phyloP scores from a whole-genome alignment of 331 rosid genomes.

The Acacia pycnantha region DNA sequence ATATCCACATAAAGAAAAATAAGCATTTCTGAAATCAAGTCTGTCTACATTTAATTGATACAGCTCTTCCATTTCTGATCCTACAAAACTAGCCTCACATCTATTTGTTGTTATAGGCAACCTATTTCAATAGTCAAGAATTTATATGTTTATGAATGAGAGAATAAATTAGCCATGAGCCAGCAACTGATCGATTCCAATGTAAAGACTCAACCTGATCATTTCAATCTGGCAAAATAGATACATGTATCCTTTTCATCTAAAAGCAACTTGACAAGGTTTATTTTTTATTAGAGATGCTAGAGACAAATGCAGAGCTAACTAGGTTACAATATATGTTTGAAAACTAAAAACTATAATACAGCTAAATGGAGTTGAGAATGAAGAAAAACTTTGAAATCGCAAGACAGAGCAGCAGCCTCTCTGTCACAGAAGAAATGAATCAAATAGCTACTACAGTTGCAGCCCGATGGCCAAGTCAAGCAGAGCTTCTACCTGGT shows the following conservation, averaged over 20 bases:
- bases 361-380: constrained; percentile 11
- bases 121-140: no score
- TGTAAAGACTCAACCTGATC: neutral
- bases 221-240: neutral
- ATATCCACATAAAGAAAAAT: no score
- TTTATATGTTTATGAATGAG: no score
- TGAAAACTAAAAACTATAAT: neutral
- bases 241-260: neutral
- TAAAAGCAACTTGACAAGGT: neutral
- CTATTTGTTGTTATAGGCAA: no score
- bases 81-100: neutral
- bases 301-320: neutral
- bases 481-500: constrained; percentile 73
- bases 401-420: neutral
- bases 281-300: neutral
- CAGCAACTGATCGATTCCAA: neutral
- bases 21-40: no score
- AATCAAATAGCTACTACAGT: constrained; percentile 48
- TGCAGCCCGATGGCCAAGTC: constrained; percentile 71
- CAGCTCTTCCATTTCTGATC: neutral
- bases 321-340: constrained; percentile 12
- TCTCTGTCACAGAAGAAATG: neutral
- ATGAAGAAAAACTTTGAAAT: constrained; percentile 21
- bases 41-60: no score
- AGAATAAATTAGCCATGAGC: neutral